These are phyloP conservation scores for Fomes fomentarius DNA, from an alignment of 1,284 basidiomycete species.

Conservation along the genomic window DNA sequence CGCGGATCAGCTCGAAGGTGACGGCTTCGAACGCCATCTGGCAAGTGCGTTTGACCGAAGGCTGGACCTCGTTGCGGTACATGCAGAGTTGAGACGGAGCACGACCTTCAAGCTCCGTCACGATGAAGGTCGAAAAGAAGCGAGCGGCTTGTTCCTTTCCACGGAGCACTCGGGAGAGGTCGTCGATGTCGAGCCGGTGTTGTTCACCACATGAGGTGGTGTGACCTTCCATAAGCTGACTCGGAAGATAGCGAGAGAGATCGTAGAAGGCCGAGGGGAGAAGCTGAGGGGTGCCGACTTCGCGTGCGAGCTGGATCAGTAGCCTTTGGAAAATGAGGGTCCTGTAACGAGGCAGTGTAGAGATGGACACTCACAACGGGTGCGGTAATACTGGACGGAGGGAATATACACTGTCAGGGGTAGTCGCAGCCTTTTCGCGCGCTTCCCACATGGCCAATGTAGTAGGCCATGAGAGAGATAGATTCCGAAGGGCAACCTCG, in stretches of 20 bases:
- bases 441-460: conserved; percentile 63
- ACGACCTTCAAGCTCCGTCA: conserved; percentile 68
- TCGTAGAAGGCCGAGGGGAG: conserved; percentile 56
- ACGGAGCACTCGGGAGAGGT: conserved; percentile 60
- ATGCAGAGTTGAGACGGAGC: conserved; percentile 52
- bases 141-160: conserved; percentile 72
- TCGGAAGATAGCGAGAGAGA: conserved; percentile 50
- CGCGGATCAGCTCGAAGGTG: conserved; percentile 70
- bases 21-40: conserved; percentile 71
- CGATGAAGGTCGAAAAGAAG: conserved; percentile 74
- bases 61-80: conserved; percentile 48
- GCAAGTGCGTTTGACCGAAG: conserved; percentile 52
- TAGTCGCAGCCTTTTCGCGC: conserved; percentile 56
- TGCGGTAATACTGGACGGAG: conserved; percentile 59
- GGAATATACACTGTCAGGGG: conserved; percentile 52
- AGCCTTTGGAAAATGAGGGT: conserved; percentile 39
- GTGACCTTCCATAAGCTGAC: conserved; percentile 41
- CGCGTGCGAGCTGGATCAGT: conserved; percentile 47
- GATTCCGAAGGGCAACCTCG: conserved; percentile 51
- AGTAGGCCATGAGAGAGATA: conserved; percentile 59
- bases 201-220: conserved; percentile 30
- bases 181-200: conserved; percentile 47
- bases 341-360: no score
- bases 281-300: conserved; percentile 39
- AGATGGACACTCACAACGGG: conserved; percentile 55